These are phyloP conservation scores for Diospyros lotus DNA, from an alignment of 148 eudicot genomes.

Conservation along the genomic window DNA sequence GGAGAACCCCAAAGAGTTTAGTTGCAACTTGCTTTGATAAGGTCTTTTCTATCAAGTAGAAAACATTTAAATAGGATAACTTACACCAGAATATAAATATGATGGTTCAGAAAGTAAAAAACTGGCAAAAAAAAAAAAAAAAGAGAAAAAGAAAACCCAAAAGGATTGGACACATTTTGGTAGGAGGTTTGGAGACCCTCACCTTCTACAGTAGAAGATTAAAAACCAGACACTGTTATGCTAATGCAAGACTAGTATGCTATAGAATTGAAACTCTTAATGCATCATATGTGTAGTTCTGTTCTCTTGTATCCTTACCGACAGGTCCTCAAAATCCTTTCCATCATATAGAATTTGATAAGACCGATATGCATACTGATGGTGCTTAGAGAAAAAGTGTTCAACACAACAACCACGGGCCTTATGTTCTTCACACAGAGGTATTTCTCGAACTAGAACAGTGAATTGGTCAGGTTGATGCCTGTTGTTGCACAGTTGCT, in stretches of 20 bases:
- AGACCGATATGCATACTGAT: constrained; percentile 57
- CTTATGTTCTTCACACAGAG: constrained; percentile 63
- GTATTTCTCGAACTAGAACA: constrained; percentile 81
- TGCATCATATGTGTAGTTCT: neutral
- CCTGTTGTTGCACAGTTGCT: constrained; percentile 49
- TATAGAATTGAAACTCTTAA: neutral
- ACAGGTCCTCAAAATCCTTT: constrained; percentile 48
- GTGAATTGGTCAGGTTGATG: constrained; percentile 71
- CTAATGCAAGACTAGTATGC: neutral
- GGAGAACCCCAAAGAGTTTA: too few relatives aligned
- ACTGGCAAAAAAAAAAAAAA: too few relatives aligned
- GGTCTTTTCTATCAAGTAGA: neutral
- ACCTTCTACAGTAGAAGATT: neutral
- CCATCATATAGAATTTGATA: constrained; percentile 72
- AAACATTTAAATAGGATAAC: neutral
- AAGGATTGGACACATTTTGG: neutral
- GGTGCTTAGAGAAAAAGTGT: constrained; percentile 73
- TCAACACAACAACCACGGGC: constrained; percentile 60
- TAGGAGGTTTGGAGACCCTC: neutral
- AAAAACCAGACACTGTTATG: neutral
- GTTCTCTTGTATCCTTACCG: constrained; percentile 34
- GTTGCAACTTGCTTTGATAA: neutral
- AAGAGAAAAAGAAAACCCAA: neutral
- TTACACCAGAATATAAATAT: neutral
- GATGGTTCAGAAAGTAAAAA: neutral